Conservation (phyloP, 2,329 filamentous ascomycete genomes). For the Arthroderma sp. region DNA sequence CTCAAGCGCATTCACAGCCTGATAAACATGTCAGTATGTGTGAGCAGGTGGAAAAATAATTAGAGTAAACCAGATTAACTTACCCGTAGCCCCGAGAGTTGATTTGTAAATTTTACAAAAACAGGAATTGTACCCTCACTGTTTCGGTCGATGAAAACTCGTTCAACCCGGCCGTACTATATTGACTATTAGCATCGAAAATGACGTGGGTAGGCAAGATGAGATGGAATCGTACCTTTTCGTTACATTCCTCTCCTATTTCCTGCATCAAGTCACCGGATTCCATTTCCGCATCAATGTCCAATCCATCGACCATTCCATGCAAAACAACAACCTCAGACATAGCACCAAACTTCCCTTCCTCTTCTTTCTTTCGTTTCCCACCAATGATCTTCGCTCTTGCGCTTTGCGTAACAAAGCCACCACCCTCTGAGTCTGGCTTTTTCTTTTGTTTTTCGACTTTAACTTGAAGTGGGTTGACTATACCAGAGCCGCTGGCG, state of each 20-base stretch:
- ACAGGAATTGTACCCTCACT: constrained; percentile 47
- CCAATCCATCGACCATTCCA: constrained; percentile 76
- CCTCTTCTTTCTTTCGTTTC: constrained; percentile 41
- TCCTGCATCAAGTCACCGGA: constrained; percentile 64
- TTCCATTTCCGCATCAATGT: constrained; percentile 65
- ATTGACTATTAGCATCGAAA: constrained; percentile 2
- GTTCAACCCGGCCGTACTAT: constrained; percentile 70
- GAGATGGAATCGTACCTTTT: constrained; percentile 43
- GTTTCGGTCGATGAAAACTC: constrained; percentile 58
- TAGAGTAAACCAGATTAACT: constrained; percentile 23
- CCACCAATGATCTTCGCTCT: constrained; percentile 73
- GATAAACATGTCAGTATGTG: constrained; percentile 10
- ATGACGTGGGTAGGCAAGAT: background rate
- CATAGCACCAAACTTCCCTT: constrained; percentile 55
- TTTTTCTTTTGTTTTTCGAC: constrained; percentile 76
- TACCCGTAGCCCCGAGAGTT: constrained; percentile 71
- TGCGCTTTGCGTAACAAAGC: constrained; percentile 53
- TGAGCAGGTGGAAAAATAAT: constrained; percentile 9
- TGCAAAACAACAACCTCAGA: constrained; percentile 69
- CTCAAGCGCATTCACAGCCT: constrained; percentile 83
- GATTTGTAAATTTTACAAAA: constrained; percentile 85
- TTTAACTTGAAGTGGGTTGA: constrained; percentile 68
- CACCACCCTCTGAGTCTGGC: constrained; percentile 64
- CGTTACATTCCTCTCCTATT: constrained; percentile 84
- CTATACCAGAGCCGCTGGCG: constrained; percentile 67